Conservation (phyloP, 495 filamentous ascomycete species). For the Penicillium goetzii region DNA sequence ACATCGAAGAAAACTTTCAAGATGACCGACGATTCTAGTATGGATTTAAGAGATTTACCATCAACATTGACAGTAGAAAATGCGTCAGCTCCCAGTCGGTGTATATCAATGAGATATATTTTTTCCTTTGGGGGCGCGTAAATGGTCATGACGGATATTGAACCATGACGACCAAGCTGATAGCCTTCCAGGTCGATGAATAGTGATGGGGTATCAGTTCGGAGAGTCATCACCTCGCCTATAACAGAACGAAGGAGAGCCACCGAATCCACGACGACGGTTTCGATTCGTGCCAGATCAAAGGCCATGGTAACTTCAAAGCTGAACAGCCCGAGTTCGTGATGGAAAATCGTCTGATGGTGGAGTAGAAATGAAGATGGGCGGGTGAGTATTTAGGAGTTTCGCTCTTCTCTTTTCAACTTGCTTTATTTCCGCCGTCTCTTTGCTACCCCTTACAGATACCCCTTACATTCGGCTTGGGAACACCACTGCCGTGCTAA, state of each 20-base stretch:
- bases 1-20: conserved; percentile 42
- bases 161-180: conserved; percentile 51
- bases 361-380: conserved; percentile 1
- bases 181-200: conserved; percentile 62
- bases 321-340: conserved; percentile 8
- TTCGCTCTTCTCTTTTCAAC: conserved; percentile 4
- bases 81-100: conserved; percentile 44
- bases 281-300: conserved; percentile 5
- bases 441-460: conserved; percentile 4
- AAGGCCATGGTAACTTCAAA: conserved; percentile 8
- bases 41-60: conserved; percentile 48
- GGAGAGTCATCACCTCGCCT: conserved; percentile 27
- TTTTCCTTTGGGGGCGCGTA: conserved; percentile 22
- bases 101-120: conserved; percentile 55
- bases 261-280: conserved; percentile 11
- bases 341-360: conserved; percentile 1
- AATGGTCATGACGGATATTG: conserved; percentile 54
- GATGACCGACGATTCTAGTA: conserved; percentile 50
- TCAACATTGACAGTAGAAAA: conserved; percentile 42
- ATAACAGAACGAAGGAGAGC: conserved; percentile 11
- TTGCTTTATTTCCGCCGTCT: conserved; percentile 4
- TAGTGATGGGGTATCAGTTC: conserved; percentile 29
- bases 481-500: conserved; percentile 2
- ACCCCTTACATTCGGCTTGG: conserved; percentile 1
- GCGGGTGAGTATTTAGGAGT: conserved; percentile 6